Base-by-base conservation (phyloP, 306 rosid genomes). In the Vigna mungo region DNA sequence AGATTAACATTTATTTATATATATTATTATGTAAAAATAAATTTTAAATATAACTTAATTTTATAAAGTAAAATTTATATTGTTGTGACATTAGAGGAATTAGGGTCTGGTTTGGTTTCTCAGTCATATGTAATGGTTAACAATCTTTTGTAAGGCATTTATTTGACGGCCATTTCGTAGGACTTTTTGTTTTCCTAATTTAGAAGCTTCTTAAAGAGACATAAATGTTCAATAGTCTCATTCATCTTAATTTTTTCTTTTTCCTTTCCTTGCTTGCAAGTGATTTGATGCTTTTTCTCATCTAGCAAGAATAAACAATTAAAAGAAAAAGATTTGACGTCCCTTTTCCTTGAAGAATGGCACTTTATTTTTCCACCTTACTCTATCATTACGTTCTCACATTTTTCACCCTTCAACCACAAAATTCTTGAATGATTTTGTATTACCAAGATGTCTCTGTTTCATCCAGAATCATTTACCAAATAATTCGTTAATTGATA, bases 341-440 rank as follows among this genome's bases (percentile, higher is more conserved):
- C 79, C 83, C 76, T 84, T 79, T 74, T 75, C 77, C 86, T 74
- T 77, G 73, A 77, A 71, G 88, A 74, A 79, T 84, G 74, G 58
- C 78, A 51, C 85, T 72, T 75, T 75, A 82, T 79, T 68, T 74
- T 76, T 77, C 61, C 86, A 88, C 81, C 87, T 86, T 47, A 85
- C 87, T 85, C 86, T 54, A 80, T 86, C 61, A 74, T 77, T 61
- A 78, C 78, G 61, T 52, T 76, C 59, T 14, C 84, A 60, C 60
- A 30, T 51, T 60, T 71, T 70, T 68, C 75, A 72, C 25, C 69
- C 36, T n/a, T 18, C 43, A 55, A 23, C 59, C 36, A 18, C 74
- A 44, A 6, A 55, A 43, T 5, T 6, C 51, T 54, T 17, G 17
- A 67, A 27, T 25, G 43, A 36, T 73, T 81, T 72, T 30, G 13